phyloP scores from a whole-genome alignment of 805 yeast species.

The Hanseniaspora singularis region DNA sequence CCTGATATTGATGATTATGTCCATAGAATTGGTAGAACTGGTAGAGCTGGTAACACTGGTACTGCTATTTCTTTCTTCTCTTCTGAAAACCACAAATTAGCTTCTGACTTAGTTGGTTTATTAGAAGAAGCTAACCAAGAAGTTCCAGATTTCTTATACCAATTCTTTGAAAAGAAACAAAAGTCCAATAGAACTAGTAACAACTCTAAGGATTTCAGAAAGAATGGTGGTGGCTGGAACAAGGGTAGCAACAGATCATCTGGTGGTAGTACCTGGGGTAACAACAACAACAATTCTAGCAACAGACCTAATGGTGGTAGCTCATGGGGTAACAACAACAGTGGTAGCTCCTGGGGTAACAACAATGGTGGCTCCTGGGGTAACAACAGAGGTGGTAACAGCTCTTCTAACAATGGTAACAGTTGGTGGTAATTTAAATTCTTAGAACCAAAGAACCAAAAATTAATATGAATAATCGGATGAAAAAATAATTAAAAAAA shows the following conservation, averaged over 20 bases:
- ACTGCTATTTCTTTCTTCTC: conserved; percentile 96
- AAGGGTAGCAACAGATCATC: too few species aligned
- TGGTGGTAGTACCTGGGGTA: conserved; percentile 29
- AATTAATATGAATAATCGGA: not conserved
- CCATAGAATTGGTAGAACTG: conserved; percentile 99
- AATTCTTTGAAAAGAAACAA: conserved; percentile 68
- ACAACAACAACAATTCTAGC: conserved; percentile 21
- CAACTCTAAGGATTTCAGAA: conserved; percentile 43
- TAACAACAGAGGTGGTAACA: conserved; percentile 2
- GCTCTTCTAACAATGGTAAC: conserved; percentile 2
- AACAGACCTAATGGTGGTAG: conserved; percentile 17
- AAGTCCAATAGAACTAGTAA: conserved; percentile 43
- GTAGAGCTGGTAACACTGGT: conserved; percentile 99
- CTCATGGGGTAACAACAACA: conserved; percentile 23
- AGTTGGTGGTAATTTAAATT: conserved; percentile 14
- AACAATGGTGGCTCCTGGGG: conserved; percentile 25
- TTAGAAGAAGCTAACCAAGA: conserved; percentile 95
- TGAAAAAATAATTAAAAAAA: too few species aligned
- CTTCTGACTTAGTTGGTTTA: conserved; percentile 74
- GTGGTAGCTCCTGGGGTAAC: conserved; percentile 25
- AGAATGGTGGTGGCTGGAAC: too few species aligned
- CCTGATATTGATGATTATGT: conserved; percentile 96
- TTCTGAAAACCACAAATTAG: conserved; percentile 85
- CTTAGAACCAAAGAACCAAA: too few species aligned
- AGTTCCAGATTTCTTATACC: conserved; percentile 76